These are phyloP conservation scores for Excoecaria agallocha DNA, from an alignment of 345 rosid species.

Conservation along the genomic window DNA sequence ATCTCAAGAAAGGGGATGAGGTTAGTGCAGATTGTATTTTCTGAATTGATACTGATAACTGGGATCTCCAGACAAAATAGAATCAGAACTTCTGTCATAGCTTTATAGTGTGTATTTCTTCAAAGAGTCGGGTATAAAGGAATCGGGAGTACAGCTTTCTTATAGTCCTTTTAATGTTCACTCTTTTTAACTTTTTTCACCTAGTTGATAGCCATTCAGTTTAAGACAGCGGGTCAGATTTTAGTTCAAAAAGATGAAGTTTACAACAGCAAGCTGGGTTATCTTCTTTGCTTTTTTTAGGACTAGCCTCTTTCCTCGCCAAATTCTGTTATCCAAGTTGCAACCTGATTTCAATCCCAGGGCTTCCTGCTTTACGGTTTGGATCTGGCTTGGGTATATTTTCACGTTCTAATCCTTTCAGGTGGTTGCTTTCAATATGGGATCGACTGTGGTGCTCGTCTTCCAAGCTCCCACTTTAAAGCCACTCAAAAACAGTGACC, in stretches of 20 bases:
- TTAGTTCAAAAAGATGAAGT: neutral
- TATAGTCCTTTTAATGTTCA: neutral
- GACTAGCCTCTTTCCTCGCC: too few relatives aligned
- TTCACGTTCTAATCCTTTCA: slow-evolving; percentile 22
- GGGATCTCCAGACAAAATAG: neutral
- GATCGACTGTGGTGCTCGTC: slow-evolving; percentile 89
- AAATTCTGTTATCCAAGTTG: neutral
- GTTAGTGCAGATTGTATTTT: slow-evolving; percentile 34
- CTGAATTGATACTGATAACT: neutral
- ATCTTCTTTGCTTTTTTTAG: neutral
- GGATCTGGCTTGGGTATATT: neutral
- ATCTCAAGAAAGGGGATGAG: slow-evolving; percentile 82
- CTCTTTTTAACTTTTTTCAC: neutral
- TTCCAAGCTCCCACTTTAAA: slow-evolving; percentile 74
- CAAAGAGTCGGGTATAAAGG: neutral
- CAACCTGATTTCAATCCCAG: neutral
- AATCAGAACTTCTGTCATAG: neutral
- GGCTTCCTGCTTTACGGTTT: neutral
- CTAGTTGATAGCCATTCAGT: neutral
- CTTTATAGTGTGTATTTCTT: neutral
- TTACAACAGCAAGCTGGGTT: neutral
- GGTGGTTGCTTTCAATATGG: slow-evolving; percentile 89
- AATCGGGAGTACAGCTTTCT: neutral
- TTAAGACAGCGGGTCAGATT: neutral
- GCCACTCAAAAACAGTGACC: slow-evolving; percentile 27